These are phyloP conservation scores for Auxenochlorella protothecoides DNA, from an alignment of 139 green algal genomes.

Conservation along the genomic window DNA sequence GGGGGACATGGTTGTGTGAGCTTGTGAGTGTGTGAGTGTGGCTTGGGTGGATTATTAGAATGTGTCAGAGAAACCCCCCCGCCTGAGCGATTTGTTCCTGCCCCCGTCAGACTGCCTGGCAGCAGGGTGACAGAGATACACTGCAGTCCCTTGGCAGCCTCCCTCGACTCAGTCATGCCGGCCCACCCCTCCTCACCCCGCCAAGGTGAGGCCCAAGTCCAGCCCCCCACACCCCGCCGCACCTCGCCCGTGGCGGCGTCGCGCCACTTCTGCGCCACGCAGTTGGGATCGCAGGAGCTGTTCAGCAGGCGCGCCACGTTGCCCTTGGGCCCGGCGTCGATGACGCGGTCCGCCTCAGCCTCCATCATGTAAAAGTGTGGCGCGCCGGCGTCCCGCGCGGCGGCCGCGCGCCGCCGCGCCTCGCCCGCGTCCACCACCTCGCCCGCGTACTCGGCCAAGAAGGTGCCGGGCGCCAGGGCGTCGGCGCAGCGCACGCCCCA, in stretches of 20 bases:
- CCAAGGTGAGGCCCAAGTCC: no score
- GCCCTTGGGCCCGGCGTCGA: conserved; percentile 68
- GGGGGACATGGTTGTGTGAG: background rate
- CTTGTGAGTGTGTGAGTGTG: background rate
- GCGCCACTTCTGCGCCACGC: conserved; percentile 78
- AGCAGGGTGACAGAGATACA: no score
- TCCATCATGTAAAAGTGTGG: conserved; percentile 88
- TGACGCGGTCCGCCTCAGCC: conserved; percentile 50
- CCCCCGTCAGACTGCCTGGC: no score
- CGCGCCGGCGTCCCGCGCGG: conserved; percentile 34
- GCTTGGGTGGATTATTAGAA: no score
- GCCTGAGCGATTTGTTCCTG: no score
- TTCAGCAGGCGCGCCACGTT: conserved; percentile 75
- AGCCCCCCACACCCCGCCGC: no score
- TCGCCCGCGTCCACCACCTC: conserved; percentile 50
- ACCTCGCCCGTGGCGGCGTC: conserved; percentile 43
- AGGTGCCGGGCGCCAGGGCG: conserved; percentile 43
- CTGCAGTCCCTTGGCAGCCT: no score
- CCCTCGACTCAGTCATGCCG: no score
- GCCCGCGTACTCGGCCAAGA: conserved; percentile 79
- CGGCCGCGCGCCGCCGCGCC: conserved; percentile 49
- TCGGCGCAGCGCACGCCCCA: conserved; percentile 54
- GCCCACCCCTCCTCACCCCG: no score
- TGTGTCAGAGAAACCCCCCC: no score
- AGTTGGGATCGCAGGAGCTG: conserved; percentile 79